Evolutionary conservation across 345 rosid genomes (phyloP), one percentile per base, ranked within the genome.

Genomic region (Heritiera littoralis): DNA sequence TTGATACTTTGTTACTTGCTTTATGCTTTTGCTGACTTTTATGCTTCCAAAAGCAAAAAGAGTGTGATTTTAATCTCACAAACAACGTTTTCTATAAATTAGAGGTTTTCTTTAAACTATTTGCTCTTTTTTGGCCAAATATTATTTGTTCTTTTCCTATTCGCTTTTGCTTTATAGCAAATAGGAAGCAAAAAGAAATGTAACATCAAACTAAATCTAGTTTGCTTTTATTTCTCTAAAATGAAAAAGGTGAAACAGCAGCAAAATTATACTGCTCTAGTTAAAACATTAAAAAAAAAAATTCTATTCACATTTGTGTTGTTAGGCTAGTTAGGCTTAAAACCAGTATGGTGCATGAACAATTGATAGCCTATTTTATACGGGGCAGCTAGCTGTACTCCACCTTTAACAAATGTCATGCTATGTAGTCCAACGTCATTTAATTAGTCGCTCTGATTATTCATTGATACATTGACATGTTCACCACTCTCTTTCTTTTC

Each of bases 401-500:
- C 52, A 66, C 52, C 35, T 41, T 66, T 17, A 45, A 67, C 9
- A 67, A 65, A 38, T 38, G 69, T 17, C n/a, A 17, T n/a, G n/a
- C 32, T 5, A 45, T 10, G 52, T 43, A 67, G 35, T 43, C 30
- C 35, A 28, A 48, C 6, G 3, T 20, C 74, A 46, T 48, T 13
- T 13, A 48, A 48, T 70, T 6, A 48, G 6, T 12, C 2, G 2
- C 32, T 67, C 52, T 12, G 43, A 9, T 67, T 67, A 46, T 41
- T 17, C 30, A 41, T 41, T 32, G 11, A 69, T 1, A 23, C n/a
- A 46, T 20, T 12, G 40, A 23, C 28, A 70, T 48, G 38, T 46
- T 70, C 40, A 23, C 58, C 74, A 48, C 56, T 23, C 48, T 13
- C 73, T 68, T 68, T 67, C 35, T 45, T 69, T 69, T 46, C 35